Base-by-base conservation (phyloP, 2,329 filamentous ascomycete genomes). In the Phaeosphaeriaceae sp. region DNA sequence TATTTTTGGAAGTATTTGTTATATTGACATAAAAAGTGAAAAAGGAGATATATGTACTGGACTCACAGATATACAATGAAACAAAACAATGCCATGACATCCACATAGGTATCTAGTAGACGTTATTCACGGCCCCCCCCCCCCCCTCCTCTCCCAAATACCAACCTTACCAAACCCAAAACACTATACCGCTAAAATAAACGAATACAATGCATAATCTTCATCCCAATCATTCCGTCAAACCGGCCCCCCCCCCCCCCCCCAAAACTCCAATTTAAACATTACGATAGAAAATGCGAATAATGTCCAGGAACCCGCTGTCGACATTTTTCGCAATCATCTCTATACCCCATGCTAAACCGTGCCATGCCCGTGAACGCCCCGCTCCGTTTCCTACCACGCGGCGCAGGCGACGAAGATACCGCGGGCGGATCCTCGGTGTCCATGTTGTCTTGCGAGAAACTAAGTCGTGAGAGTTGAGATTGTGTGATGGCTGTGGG, bases 281-380 rank as follows among this genome's bases (percentile, higher is more conserved):
- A n/a, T n/a, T 15, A 33, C 20, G 15, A 28, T 15, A 77, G 51
- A 50, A 79, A 79, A 56, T 80, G 78, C 47, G 77, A 77, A 67
- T 79, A 79, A 49, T 81, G 78, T 1, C 78, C 78, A 1, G 77
- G 78, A n/a, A 80, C 74, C 45, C 72, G 64, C 52, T 71, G 64
- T 45, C 70, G 67, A 56, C 78, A 81, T 61, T 79, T 80, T 38
- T 79, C 76, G 56, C 78, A 81, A 52, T 81, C 78, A 9, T 77
- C 73, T 21, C 77, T 66, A 54, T 75, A 81, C 12, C 78, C 78
- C 74, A 81, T 79, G 52, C 74, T 74, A 48, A 79, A 74, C 32
- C 74, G 66, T 18, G 68, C 74, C 46, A 71, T 70, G 9, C 67
- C 67, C 6, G 66, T 70, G 35, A 74, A 55, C 13, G 73, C 73